Base-by-base conservation (phyloP, 2,329 filamentous ascomycete genomes). In the Blumeriella jaapii region DNA sequence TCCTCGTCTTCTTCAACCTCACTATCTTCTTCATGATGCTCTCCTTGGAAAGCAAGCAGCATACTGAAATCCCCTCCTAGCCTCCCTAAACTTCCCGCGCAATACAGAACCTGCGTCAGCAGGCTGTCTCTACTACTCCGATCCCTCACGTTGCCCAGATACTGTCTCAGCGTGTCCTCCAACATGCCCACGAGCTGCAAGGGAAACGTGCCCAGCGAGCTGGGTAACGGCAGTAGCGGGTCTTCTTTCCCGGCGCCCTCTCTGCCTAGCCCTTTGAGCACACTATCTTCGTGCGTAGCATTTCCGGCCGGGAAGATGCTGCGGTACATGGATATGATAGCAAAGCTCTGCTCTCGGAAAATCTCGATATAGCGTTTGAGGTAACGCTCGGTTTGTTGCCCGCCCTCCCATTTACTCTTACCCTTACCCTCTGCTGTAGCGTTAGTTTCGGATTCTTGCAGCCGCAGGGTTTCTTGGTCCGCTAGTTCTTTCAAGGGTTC, bases 361-460 rank as follows among this genome's bases (percentile, higher is more conserved):
- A 98, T 86, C 56, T 98, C 91, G 50, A 98, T 83, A 59, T 93
- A 98, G 30, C 87, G 74, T 59, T 96, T 98, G 27, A 98, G 63
- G 52, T 86, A 98, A 33, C 86, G 73, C 58, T 96, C 91, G 1
- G 87, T 95, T 57, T 96, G 91, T 52, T 93, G 86, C 0, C 89
- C 89, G 1, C 74, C 74, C 2, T 70, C 74, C 71, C 70, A 81
- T 42, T 39, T 55, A 38, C 34, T 50, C 44, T 37, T 47, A 28
- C 44, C 52, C 9, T 50, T 52, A 19, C 32, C 42, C 31, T 34
- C 19, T 10, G 20, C 38, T 4, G 19, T 35, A 16, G 14, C 18
- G 5, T 25, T 17, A 10, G 5, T 29, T 13, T 30, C 30, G n/a
- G 18, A 19, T 9, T 39, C 39, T 23, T 46, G 41, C 29, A 72